Base-by-base conservation (phyloP, 345 rosid species). In the Acer negundo region DNA sequence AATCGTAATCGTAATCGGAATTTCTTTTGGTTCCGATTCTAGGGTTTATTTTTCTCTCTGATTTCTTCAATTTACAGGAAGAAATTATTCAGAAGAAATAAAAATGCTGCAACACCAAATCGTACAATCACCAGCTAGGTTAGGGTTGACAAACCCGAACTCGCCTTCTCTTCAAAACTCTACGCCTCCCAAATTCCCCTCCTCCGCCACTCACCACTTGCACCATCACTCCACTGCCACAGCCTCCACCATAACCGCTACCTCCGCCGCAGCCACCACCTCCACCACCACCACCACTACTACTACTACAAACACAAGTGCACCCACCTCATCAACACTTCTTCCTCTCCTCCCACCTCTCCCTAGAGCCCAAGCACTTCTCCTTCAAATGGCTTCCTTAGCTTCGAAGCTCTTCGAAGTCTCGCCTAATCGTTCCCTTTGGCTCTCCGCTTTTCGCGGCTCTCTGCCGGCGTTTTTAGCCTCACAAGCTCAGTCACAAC, bases 301-400 rank as follows among this genome's bases (percentile, higher is more conserved):
- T 20, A 12, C 87, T 49, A 23, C 91, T 10, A 2, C 63, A 22
- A 59, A 12, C 23, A n/a, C 63, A 59, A 59, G 20, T 4, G 63
- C 63, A 19, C 26, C 26, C 75, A 78, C 93, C 42, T 93, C 98
- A 62, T 84, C 93, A 2, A 85, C 92, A 46, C 91, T 93, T 67
- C 87, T 93, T 70, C 77, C 97, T 8, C 95, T 91, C 77, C 98
- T 95, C 77, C 98, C 98, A 0, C 98, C 98, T 0, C 88, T 95
- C 46, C 90, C 93, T 11, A 82, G 98, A 74, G 97, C 97, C 47
- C 97, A 93, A 79, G 84, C 90, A 55, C 91, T 95, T 64, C 98
- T 95, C 83, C 88, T 89, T 75, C 97, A 92, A 61, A 93, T 95
- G 92, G 90, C 93, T 38, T 81, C 93, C 59, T 82, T 93, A 31